Conservation (phyloP, 352 stramenopile species). For the Halophytophthora batemanensis region DNA sequence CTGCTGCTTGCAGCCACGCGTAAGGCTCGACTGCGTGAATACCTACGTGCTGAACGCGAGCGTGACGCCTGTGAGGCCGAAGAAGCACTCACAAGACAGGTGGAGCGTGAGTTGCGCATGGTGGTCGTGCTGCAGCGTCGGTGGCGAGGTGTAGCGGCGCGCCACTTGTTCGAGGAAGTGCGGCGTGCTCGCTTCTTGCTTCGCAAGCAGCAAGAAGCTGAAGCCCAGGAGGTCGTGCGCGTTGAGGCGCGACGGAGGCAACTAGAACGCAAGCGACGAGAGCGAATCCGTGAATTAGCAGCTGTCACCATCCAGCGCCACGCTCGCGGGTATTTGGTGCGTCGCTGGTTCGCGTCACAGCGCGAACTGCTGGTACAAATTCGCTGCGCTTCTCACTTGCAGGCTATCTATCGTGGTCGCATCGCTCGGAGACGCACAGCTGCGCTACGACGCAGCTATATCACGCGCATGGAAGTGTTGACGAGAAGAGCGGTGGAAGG, state of each 20-base stretch:
- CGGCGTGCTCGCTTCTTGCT: conserved; percentile 49
- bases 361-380: conserved; percentile 48
- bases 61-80: conserved; percentile 53
- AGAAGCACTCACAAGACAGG: conserved; percentile 34
- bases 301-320: conserved; percentile 72
- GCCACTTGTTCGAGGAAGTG: conserved; percentile 59
- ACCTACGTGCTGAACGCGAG: conserved; percentile 62
- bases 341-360: conserved; percentile 54
- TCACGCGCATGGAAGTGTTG: conserved; percentile 77
- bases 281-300: conserved; percentile 41
- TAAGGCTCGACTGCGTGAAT: conserved; percentile 63
- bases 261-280: conserved; percentile 44
- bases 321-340: conserved; percentile 51
- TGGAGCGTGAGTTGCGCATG: conserved; percentile 51
- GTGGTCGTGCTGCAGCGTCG: conserved; percentile 66
- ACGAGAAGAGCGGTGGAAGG: conserved; percentile 58
- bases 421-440: conserved; percentile 62
- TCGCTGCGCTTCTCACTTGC: conserved; percentile 47
- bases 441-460: conserved; percentile 66
- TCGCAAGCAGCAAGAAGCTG: conserved; percentile 63
- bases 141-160: conserved; percentile 67
- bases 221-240: conserved; percentile 64
- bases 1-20: too few relatives aligned
- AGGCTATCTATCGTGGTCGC: conserved; percentile 69
- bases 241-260: conserved; percentile 45